A percentile compares a stretch with the other conserved stretches of the same genome.
These are phyloP conservation scores for Pythium graminicola DNA, from an alignment of 352 stramenopile species.

Conservation along the genomic window DNA sequence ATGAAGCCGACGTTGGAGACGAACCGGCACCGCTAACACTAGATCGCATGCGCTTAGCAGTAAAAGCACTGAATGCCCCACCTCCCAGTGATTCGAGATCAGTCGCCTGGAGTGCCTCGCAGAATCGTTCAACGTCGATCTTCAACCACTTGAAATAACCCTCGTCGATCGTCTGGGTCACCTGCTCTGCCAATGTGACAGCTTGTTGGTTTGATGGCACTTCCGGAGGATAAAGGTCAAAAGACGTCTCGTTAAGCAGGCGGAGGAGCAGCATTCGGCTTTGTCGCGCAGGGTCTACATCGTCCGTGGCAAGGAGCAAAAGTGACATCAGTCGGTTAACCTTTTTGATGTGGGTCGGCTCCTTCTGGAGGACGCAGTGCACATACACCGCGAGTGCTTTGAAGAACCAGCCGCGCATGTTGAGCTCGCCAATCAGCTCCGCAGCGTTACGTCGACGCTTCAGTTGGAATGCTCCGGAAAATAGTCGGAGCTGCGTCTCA, in stretches of 20 bases:
- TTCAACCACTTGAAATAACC: conserved; percentile 79
- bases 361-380: conserved; percentile 60
- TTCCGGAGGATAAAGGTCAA: conserved; percentile 48
- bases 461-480: conserved; percentile 20
- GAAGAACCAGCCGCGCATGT: conserved; percentile 82
- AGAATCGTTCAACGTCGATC: conserved; percentile 74
- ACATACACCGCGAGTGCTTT: conserved; percentile 74
- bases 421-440: conserved; percentile 32
- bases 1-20: conserved; percentile 33
- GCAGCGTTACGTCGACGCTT: conserved; percentile 12
- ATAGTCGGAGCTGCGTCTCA: conserved; percentile 55
- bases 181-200: conserved; percentile 59
- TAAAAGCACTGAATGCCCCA: conserved; percentile 38
- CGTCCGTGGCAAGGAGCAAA: conserved; percentile 35
- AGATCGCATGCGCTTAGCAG: conserved; percentile 56
- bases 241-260: conserved; percentile 56
- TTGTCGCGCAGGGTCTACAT: conserved; percentile 31
- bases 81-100: conserved; percentile 42
- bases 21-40: conserved; percentile 30
- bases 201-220: conserved; percentile 68
- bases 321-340: conserved; percentile 58
- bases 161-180: conserved; percentile 43
- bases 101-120: conserved; percentile 46
- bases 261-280: conserved; percentile 66
- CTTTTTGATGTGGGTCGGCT: conserved; percentile 61